phyloP scores from a whole-genome alignment of 2,329 filamentous ascomycete genomes.

The Penicillium expansum region DNA sequence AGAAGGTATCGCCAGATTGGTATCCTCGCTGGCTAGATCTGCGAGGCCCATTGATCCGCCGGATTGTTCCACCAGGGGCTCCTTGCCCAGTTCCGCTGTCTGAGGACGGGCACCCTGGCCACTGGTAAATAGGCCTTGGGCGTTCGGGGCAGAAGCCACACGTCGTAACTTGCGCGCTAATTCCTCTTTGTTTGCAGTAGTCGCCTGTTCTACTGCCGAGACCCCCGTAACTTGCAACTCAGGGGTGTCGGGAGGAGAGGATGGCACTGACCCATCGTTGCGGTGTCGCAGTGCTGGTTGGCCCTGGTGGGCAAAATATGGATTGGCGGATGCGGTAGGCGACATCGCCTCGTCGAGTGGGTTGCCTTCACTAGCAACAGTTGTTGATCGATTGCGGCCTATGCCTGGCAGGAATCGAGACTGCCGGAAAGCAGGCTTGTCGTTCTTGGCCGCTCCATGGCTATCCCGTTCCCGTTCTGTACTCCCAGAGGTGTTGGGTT shows the following conservation, averaged over 20 bases:
- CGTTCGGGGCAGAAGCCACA: conserved; percentile 95
- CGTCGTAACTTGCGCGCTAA: conserved; percentile 86
- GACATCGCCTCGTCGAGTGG: conserved; percentile 83
- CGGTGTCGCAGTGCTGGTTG: conserved; percentile 90
- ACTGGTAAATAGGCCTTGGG: conserved; percentile 79
- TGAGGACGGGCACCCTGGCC: conserved; percentile 68
- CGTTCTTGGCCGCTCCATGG: conserved; percentile 53
- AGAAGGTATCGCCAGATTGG: conserved; percentile 32
- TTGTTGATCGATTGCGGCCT: conserved; percentile 82
- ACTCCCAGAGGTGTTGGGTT: conserved; percentile 31
- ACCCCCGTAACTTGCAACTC: conserved; percentile 70
- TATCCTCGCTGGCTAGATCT: conserved; percentile 40
- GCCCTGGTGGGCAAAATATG: conserved; percentile 95
- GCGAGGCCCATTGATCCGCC: conserved; percentile 54
- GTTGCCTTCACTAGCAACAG: conserved; percentile 89
- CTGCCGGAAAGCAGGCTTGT: conserved; percentile 73
- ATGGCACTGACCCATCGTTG: conserved; percentile 88
- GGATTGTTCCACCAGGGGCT: conserved; percentile 64
- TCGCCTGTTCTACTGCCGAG: conserved; percentile 64
- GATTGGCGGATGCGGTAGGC: conserved; percentile 90
- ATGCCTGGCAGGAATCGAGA: conserved; percentile 86
- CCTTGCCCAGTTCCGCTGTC: conserved; percentile 83
- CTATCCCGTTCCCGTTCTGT: conserved; percentile 39
- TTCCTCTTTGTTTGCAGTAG: conserved; percentile 84
- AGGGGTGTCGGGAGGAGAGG: conserved; percentile 88